Evolutionary conservation across 495 filamentous ascomycete genomes (phyloP).

Genomic region (Daldinia vernicosa): DNA sequence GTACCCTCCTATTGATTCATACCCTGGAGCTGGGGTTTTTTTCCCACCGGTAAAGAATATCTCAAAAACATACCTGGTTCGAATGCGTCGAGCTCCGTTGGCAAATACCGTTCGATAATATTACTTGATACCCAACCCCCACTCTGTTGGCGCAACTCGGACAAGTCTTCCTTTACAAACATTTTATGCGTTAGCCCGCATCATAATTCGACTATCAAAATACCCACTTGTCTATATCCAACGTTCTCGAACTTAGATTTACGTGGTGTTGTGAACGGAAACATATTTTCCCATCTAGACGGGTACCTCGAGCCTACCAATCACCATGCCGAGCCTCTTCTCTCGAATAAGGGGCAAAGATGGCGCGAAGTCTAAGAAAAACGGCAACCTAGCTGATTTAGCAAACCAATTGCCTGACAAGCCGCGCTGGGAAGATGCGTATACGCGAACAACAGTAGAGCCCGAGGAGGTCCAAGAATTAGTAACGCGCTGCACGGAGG

Average conservation of each 20-base stretch:
- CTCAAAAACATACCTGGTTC: conserved; percentile 23
- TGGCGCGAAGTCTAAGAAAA: conserved; percentile 66
- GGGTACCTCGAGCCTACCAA: conserved; percentile 23
- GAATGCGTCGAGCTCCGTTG: conserved; percentile 27
- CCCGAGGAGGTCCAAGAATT: conserved; percentile 92
- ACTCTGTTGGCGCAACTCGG: conserved; percentile 42
- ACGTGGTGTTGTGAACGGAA: conserved; percentile 15
- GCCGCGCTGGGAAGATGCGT: conserved; percentile 89
- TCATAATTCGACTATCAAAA: conserved; percentile 34
- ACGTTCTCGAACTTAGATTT: conserved; percentile 18
- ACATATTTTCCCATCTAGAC: conserved; percentile 12
- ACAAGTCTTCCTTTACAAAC: conserved; percentile 33
- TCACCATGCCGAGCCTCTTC: conserved; percentile 70
- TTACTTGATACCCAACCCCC: conserved; percentile 46
- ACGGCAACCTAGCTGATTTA: conserved; percentile 48
- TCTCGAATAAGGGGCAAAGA: conserved; percentile 79
- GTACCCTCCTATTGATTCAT: conserved; percentile 24
- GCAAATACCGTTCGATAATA: conserved; percentile 44
- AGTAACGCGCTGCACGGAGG: conserved; percentile 81
- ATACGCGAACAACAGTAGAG: conserved; percentile 82
- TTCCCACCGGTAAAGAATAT: conserved; percentile 21
- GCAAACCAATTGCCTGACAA: conserved; percentile 66
- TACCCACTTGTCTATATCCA: conserved; percentile 15
- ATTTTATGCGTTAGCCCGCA: conserved; percentile 29
- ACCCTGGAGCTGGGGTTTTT: conserved; percentile 15